Conservation (phyloP, 768 basidiomycete genomes). For the Rhizopogon roseolus region DNA sequence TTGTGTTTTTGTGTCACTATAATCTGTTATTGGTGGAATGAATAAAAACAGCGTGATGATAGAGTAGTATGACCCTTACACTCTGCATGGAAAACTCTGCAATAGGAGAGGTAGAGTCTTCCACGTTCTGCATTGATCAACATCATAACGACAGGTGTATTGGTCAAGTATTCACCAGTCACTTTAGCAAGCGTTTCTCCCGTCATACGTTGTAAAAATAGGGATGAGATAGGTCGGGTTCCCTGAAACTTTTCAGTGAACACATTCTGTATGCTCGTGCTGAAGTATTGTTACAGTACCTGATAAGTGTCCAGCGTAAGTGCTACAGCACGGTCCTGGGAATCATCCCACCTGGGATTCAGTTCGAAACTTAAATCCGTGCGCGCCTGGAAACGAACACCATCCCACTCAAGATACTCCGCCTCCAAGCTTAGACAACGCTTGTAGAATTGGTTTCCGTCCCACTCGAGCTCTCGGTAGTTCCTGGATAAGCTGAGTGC, state of each 20-base stretch:
- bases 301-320: not conserved
- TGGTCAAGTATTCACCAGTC: not conserved
- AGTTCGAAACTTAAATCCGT: no score
- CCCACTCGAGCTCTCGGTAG: no score
- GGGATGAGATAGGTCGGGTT: not conserved
- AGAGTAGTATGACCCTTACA: not conserved
- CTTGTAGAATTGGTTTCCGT: no score
- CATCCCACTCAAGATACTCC: not conserved
- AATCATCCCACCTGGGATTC: no score
- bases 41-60: not conserved
- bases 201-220: not conserved
- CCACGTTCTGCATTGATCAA: not conserved
- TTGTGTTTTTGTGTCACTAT: not conserved
- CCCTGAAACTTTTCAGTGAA: not conserved
- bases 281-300: not conserved
- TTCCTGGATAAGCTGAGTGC: no score
- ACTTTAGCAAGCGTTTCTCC: not conserved
- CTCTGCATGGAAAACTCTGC: not conserved
- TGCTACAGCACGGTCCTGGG: no score
- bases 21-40: not conserved
- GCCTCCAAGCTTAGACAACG: no score
- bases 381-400: not conserved
- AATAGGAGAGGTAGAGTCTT: not conserved
- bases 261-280: not conserved
- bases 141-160: not conserved